Conservation (phyloP, 2,329 filamentous ascomycete species). For the Shiraia sp. region DNA sequence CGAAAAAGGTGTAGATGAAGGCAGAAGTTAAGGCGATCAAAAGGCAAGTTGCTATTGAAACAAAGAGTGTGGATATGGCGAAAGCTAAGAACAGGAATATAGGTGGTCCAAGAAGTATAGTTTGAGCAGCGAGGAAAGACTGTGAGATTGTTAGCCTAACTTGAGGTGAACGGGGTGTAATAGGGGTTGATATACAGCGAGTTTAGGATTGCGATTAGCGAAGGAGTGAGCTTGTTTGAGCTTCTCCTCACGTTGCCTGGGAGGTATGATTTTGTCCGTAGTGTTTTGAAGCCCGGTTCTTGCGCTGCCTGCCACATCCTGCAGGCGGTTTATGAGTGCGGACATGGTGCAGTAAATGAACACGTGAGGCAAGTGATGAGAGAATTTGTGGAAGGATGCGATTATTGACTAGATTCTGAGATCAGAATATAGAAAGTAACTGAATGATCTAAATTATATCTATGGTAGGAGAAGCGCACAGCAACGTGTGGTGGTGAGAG, state of each 20-base stretch:
- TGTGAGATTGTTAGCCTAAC: conserved; percentile 37
- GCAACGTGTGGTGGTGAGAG: conserved; percentile 1
- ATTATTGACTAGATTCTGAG: not conserved
- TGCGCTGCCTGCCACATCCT: conserved; percentile 28
- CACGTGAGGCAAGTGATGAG: not conserved
- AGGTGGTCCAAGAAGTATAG: conserved; percentile 68
- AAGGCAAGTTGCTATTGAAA: conserved; percentile 65
- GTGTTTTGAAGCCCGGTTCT: conserved; percentile 28
- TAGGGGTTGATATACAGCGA: conserved; percentile 60
- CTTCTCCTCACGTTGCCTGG: conserved; percentile 62
- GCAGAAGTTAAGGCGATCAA: conserved; percentile 56
- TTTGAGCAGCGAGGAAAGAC: conserved; percentile 70
- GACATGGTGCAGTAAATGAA: conserved; percentile 15
- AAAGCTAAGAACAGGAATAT: conserved; percentile 71
- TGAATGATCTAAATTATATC: conserved; percentile 2
- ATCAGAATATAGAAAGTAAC: not conserved
- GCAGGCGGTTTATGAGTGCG: conserved; percentile 27
- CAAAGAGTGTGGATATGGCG: conserved; percentile 62
- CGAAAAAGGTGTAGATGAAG: conserved; percentile 67
- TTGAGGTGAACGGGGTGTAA: not conserved
- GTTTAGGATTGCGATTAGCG: conserved; percentile 66
- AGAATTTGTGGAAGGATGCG: too few relatives aligned
- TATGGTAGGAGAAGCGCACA: not conserved
- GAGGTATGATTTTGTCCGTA: conserved; percentile 61
- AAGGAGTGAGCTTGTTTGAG: conserved; percentile 60